Evolutionary conservation across 345 rosid genomes (phyloP), one percentile per base, ranked within the genome.

Genomic region (Salix brachista): DNA sequence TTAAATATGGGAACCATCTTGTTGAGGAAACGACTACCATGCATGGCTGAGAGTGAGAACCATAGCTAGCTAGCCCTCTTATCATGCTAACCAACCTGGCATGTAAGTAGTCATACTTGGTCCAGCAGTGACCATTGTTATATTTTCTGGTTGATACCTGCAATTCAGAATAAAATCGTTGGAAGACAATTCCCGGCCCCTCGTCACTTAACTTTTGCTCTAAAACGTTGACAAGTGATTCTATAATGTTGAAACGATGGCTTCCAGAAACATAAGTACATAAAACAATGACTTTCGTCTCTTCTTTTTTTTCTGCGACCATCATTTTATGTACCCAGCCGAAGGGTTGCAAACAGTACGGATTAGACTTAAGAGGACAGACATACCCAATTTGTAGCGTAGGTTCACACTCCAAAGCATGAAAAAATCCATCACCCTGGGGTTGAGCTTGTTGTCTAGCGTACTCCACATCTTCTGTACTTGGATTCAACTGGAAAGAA

Each of bases 61-160:
- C 52, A 26, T 36, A 18, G 16, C 18, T 36, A 18, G 16, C 18
- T 25, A 4, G 17, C 70, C 50, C 37, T 73, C 66, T 68, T 11
- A 60, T 83, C 86, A 95, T 58, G 97, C 97, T 73, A 95, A 80
- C 99, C 99, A 95, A 81, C 94, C 97, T 42, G 90, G 79, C 96
- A 91, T 89, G 86, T 88, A 95, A 79, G 87, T 93, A 81, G 84
- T 89, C 83, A 84, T 85, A 82, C 97, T 90, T 30, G 97, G 96
- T 4, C 99, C 95, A 44, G 88, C 94, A 34, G 84, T 87, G 56
- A 83, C 89, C 5, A 85, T 86, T 6, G 90, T 67, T 62, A 83
- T 88, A 58, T 84, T 91, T 72, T 89, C 92, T 25, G 78, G 87
- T 52, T 86, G 99, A 66, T 89, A 92, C 75, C 97, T 92, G 85